These are phyloP conservation scores for Gonapodya sp. DNA, from an alignment of 192 early-diverging fungal genomes.

Conservation along the genomic window DNA sequence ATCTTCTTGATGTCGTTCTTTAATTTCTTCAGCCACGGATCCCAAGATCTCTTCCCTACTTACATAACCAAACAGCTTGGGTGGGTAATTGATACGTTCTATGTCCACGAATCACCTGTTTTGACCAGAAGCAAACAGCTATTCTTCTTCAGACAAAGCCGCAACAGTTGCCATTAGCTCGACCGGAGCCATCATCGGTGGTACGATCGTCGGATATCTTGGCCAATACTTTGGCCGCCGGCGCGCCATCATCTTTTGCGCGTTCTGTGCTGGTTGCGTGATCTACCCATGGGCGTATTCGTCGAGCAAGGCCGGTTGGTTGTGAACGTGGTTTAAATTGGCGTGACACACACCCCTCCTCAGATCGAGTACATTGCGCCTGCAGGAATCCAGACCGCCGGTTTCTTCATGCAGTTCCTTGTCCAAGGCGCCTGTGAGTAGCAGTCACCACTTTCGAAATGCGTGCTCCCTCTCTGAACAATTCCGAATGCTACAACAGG, in stretches of 20 bases:
- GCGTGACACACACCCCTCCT: no score
- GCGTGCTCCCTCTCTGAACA: conserved; percentile 21
- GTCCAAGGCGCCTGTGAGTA: conserved; percentile 49
- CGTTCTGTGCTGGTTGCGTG: conserved; percentile 45
- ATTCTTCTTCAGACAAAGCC: conserved; percentile 36
- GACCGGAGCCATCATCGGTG: conserved; percentile 59
- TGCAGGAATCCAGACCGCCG: conserved; percentile 26
- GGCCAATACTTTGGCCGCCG: conserved; percentile 61
- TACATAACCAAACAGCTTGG: conserved; percentile 50
- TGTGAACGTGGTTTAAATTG: no score
- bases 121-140: no score
- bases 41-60: conserved; percentile 60
- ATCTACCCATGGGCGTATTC: conserved; percentile 59
- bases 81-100: no score
- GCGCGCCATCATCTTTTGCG: conserved; percentile 37
- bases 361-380: no score
- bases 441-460: conserved; percentile 26
- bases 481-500: conserved; percentile 33
- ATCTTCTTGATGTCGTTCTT: conserved; percentile 54
- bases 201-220: conserved; percentile 54
- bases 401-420: conserved; percentile 44
- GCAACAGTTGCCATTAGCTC: conserved; percentile 49
- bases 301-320: conserved; percentile 14
- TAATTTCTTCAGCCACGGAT: conserved; percentile 43
- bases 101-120: no score